Evolutionary conservation across 1,284 basidiomycete genomes (phyloP), one percentile per base, ranked within the genome.

Genomic region (Uromyces viciae-fabae): DNA sequence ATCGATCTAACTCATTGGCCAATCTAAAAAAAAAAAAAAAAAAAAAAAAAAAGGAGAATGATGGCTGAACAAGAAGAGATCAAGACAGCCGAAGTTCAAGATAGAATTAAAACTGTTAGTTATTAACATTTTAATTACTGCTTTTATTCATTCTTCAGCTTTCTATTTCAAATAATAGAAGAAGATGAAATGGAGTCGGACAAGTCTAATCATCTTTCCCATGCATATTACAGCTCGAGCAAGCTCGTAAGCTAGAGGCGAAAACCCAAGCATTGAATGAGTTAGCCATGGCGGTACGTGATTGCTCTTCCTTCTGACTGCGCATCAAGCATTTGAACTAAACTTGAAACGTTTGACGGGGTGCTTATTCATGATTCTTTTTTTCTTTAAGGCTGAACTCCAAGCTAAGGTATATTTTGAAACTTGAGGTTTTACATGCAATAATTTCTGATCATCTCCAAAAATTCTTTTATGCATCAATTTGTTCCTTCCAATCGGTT

Each of bases 241-340:
- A 79, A 68, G 68, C 72, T 22, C 64, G 76, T 33, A 79, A 79
- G 40, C 14, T 79, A 28, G 76, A 79, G 49, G 76, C 52, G 25
- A 72, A 69, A 60, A 79, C 66, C 60, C 76, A 79, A 72, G 68
- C 64, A n/a, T 58, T 79, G 25, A 79, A 72, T 42, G 76, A 79
- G 62, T 40, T 71, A 46, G 64, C 76, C 28, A 19, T 72, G 36
- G 38, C 76, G 38, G 76, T 79, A 25, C 36, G 76, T 49, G 4
- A 11, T 4, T 25, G 15, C 54, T 28, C 38, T 40, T 31, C 42
- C 17, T 19, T 14, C 25, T 33, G 17, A 58, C 33, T 58, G 25
- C 17, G 56, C 25, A 28, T 22, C 25, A 58, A 28, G 56, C 3
- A 8, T 33, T 8, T 22, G 25, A 58, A 8, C 17, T 58, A 22